phyloP scores from a whole-genome alignment of 768 basidiomycete species.

The Phaeotremella skinneri region DNA sequence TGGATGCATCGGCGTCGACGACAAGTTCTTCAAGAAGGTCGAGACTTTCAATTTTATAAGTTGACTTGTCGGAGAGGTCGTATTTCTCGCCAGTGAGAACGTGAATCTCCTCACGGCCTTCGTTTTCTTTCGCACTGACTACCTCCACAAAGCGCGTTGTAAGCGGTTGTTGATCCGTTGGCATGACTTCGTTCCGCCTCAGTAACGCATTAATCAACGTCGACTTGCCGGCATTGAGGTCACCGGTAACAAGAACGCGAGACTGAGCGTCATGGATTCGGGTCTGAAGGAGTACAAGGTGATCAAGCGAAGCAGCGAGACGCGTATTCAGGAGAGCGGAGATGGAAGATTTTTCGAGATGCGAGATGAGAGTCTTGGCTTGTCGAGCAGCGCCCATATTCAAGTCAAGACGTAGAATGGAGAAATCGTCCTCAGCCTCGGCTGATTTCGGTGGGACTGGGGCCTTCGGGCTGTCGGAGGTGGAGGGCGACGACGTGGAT shows the following conservation, averaged over 20 bases:
- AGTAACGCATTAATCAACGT: conserved; percentile 96
- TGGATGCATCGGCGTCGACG: conserved; percentile 58
- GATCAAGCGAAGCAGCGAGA: conserved; percentile 67
- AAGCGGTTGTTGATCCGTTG: conserved; percentile 96
- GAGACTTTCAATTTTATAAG: conserved; percentile 68
- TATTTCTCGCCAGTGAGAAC: conserved; percentile 61
- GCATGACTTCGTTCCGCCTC: conserved; percentile 78
- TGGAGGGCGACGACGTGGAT: conserved; percentile 8
- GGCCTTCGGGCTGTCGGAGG: conserved; percentile 52
- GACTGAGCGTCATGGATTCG: conserved; percentile 89
- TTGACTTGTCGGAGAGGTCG: conserved; percentile 67
- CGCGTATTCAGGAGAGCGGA: conserved; percentile 87
- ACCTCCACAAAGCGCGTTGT: conserved; percentile 98
- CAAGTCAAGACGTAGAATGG: conserved; percentile 86
- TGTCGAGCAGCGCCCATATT: conserved; percentile 73
- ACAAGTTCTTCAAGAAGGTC: conserved; percentile 75
- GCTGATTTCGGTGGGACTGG: conserved; percentile 51
- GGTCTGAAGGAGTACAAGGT: conserved; percentile 77
- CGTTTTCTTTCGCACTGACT: conserved; percentile 45
- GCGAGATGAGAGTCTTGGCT: conserved; percentile 69
- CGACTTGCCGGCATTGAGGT: conserved; percentile 96
- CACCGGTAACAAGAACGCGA: conserved; percentile 95
- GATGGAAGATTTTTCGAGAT: conserved; percentile 88
- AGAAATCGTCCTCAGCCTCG: conserved; percentile 60
- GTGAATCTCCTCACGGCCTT: conserved; percentile 44